Base-by-base conservation (phyloP, 2,329 filamentous ascomycete species). In the Hypoxylon sp. region DNA sequence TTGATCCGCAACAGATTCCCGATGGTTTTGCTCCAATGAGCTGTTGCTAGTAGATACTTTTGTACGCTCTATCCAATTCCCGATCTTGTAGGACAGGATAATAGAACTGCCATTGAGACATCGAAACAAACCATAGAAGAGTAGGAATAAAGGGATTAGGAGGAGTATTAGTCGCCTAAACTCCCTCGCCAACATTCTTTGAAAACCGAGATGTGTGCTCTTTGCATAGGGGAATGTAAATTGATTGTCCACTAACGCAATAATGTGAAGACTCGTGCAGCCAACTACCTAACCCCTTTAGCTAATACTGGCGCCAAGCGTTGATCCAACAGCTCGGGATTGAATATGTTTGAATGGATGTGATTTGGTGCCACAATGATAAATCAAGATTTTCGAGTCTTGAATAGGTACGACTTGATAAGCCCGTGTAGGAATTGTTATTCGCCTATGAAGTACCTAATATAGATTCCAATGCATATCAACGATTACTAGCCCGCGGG, bases 131-230 rank as follows among this genome's bases (percentile, higher is more conserved):
- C 17, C 14, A 14, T 61, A 64, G 5, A 61, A 35, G n/a, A 68
- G 17, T 3, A 64, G n/a, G 29, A 58, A 2, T 37, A 50, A 39
- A 14, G 51, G 51, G 19, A 48, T 1, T 8, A 63, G 6, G 13
- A 64, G 5, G 37, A 67, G 42, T 11, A 57, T 2, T 19, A 60
- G 37, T 11, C 65, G 65, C 29, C 46, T 63, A 6, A 64, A 17
- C 11, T 57, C 65, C 47, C 55, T 63, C 11, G 58, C 44, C 19
- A 60, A 24, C 65, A 64, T 67, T 3, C 37, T 59, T 50, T 9
- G 9, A 59, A 17, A 51, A 29, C n/a, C 6, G n/a, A 46, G 4
- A 33, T 39, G 17, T 17, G 13, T 47, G 1, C 19, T 37, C 26
- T 13, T 14, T 33, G 8, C 44, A 9, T 42, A 5, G 5, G 22